Percentiles rank a stretch among this genome's conserved stretches.
These are phyloP conservation scores for Fusarium temperatum DNA, from an alignment of 2,329 filamentous ascomycete genomes.

Conservation along the genomic window DNA sequence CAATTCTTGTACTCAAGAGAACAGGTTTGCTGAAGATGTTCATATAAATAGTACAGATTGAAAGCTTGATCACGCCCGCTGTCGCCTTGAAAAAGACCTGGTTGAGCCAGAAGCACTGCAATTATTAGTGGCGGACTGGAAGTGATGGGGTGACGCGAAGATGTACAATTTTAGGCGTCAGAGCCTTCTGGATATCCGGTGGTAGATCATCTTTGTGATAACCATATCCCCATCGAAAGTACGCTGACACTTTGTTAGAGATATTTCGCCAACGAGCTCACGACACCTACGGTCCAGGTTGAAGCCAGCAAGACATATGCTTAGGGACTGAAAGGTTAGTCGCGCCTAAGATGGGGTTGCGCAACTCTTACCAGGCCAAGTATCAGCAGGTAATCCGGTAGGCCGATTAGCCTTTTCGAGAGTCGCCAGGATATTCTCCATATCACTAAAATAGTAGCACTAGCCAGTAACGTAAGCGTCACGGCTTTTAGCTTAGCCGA, in stretches of 20 bases:
- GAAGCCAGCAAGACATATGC: not conserved
- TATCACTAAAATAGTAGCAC: not conserved
- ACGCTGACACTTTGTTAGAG: not conserved
- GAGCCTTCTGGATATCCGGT: not conserved
- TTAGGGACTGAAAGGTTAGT: not conserved
- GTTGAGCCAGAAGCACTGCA: not conserved
- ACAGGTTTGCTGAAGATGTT: not conserved
- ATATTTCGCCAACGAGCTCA: rapidly evolving
- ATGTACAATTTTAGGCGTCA: not conserved
- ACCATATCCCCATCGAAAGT: conserved; percentile 1
- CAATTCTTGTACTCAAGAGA: not conserved
- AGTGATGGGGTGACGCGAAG: rapidly evolving
- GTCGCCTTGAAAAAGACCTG: conserved; percentile 1
- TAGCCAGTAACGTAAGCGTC: not conserved
- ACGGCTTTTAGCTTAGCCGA: conserved; percentile 2
- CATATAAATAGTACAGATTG: not conserved
- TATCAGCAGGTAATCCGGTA: not conserved
- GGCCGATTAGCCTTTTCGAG: not conserved
- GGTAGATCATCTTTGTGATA: conserved; percentile 8
- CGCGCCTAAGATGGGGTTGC: not conserved
- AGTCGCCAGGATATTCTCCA: not conserved
- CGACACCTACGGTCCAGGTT: not conserved
- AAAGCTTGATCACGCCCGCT: not conserved
- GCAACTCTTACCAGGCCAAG: not conserved
- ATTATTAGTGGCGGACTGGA: not conserved